Conservation (phyloP, 2,329 filamentous ascomycete species). For the Cercospora sp. region DNA sequence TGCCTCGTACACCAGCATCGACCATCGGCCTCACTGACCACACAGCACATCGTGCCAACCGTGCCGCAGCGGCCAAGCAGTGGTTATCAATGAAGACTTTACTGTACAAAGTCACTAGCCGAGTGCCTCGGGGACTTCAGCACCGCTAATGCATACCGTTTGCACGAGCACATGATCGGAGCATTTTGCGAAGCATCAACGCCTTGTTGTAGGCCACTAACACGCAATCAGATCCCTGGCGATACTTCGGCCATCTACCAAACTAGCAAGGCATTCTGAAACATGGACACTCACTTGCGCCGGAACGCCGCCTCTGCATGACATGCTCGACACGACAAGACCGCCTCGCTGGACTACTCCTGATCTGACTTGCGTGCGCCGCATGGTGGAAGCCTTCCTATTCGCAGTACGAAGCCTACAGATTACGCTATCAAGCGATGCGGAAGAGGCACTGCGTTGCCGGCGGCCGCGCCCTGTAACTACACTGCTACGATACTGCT, state of each 20-base stretch:
- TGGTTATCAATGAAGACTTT: not conserved
- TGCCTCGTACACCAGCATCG: not conserved
- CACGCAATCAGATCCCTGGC: slow-evolving; percentile 8
- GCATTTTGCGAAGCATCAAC: not conserved
- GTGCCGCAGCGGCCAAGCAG: not conserved
- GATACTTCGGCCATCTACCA: slow-evolving; percentile 9
- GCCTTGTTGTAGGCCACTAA: not conserved
- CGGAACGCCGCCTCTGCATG: slow-evolving; percentile 7
- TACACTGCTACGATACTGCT: not conserved
- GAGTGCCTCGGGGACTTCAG: not conserved
- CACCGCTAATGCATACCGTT: not conserved
- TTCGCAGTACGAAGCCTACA: slow-evolving; percentile 1
- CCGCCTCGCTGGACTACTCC: not conserved
- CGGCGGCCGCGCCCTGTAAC: not conserved
- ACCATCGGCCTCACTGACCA: not conserved
- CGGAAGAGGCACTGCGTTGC: not conserved
- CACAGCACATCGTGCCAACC: not conserved
- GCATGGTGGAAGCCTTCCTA: not conserved
- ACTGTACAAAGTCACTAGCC: not conserved
- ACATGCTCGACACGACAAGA: not conserved
- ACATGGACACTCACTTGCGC: slow-evolving; percentile 9
- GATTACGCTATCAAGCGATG: slow-evolving; percentile 1
- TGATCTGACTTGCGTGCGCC: slow-evolving; percentile 2
- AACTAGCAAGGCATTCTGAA: slow-evolving; percentile 2
- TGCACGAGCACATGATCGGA: slow-evolving; percentile 5